Evolutionary conservation across 208 protist species (phyloP), one percentile per base, ranked within the genome.

Genomic region (Crithidia brevicula): DNA sequence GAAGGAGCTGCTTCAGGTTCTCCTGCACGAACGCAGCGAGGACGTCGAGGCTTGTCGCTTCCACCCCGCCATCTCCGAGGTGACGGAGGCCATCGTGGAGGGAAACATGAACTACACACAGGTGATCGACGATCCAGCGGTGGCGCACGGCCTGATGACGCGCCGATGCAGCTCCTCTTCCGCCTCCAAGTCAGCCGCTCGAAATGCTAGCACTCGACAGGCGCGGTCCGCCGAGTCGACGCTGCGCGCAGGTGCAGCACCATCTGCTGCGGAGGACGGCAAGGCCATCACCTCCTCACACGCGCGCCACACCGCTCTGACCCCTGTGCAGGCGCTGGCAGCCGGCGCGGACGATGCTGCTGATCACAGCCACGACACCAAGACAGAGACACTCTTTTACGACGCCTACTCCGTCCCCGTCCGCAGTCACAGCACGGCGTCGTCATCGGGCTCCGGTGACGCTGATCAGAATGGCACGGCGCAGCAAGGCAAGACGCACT

Each of bases 41-140:
- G 68, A 57, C 28, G 38, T 57, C 30, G n/a, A 34, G 28, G 58
- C 49, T 11, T 67, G 59, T 33, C 49, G 57, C 50, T 67, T 74
- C 59, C 68, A 52, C 59, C 68, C 59, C n/a, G 28, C 49, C 25
- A 47, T 67, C 43, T 67, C 59, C 9, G 20, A 45, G 18, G 30
- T 62, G 23, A 54, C 68, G 34, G 50, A 59, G 33, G 28, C 40
- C 10, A 67, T 74, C 16, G 23, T 50, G 18, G 51, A 53, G 25
- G 42, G 42, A 9, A 51, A 54, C 7, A 15, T 20, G 15, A 54
- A 27, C 22, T 57, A 67, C 52, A 15, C 53, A 16, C 59, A 67
- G 58, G 9, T 62, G 11, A 67, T 62, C 20, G 43, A 74, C 15
- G 23, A 58, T 36, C 59, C 59, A 1, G 25, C 46, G 8, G 15